Conservation (phyloP, 78 protist genomes). For the Blattamonas nauphoetae region DNA sequence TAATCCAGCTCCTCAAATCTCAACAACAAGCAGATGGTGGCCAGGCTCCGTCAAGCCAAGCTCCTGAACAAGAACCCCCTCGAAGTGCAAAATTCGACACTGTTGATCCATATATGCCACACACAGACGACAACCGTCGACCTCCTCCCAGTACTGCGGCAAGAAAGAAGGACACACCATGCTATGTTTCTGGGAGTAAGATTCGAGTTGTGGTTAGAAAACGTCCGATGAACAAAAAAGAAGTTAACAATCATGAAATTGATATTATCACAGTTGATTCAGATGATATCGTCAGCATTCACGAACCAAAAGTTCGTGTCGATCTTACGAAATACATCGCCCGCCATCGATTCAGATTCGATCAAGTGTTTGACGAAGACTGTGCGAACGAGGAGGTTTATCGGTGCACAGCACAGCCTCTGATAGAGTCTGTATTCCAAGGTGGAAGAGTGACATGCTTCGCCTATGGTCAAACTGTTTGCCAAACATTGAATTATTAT, state of each 20-base stretch:
- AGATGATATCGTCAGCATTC: neutral
- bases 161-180: neutral
- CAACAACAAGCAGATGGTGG: neutral
- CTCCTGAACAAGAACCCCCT: neutral
- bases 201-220: constrained; percentile 79
- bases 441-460: constrained; percentile 82
- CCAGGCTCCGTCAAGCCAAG: neutral
- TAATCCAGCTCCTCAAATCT: constrained; percentile 2
- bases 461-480: constrained; percentile 89
- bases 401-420: constrained; percentile 57
- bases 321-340: constrained; percentile 68
- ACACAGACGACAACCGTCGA: neutral
- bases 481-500: neutral
- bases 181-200: neutral
- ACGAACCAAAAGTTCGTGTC: constrained; percentile 56
- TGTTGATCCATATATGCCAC: constrained; percentile 4
- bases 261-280: constrained; percentile 19
- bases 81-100: neutral
- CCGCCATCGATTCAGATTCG: constrained; percentile 70
- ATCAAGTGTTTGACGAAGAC: constrained; percentile 69
- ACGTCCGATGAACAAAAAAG: constrained; percentile 68
- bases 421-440: constrained; percentile 57
- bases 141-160: neutral
- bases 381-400: constrained; percentile 49
- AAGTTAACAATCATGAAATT: neutral